phyloP scores from a whole-genome alignment of 352 stramenopile species.

The Globisporangium alternatum region DNA sequence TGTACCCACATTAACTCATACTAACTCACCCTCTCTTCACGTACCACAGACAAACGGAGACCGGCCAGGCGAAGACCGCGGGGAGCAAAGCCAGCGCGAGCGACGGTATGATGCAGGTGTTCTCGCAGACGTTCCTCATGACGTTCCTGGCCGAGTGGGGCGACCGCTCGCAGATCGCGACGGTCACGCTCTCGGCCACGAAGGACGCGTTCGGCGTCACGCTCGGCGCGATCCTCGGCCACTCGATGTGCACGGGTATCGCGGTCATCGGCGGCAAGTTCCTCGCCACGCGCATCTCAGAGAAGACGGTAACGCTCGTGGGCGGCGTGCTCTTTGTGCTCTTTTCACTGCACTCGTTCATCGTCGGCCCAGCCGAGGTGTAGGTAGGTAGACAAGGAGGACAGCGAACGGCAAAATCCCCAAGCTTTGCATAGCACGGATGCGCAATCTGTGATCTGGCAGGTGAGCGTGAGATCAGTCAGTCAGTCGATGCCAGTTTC shows the following conservation, averaged over 20 bases:
- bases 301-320: slow-evolving; percentile 96
- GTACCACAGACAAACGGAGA: slow-evolving; percentile 26
- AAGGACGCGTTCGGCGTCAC: slow-evolving; percentile 96
- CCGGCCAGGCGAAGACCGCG: slow-evolving; percentile 14
- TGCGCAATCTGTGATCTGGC: slow-evolving; percentile 3
- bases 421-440: slow-evolving; percentile 1
- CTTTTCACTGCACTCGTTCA: slow-evolving; percentile 96
- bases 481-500: background rate
- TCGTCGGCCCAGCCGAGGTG: slow-evolving; percentile 69
- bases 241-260: slow-evolving; percentile 98
- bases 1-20: too few species aligned
- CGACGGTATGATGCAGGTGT: slow-evolving; percentile 83
- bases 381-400: slow-evolving; percentile 5
- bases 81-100: slow-evolving; percentile 18
- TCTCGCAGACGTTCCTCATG: slow-evolving; percentile 95
- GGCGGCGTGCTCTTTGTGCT: slow-evolving; percentile 96
- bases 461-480: background rate
- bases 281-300: slow-evolving; percentile 96
- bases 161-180: slow-evolving; percentile 97
- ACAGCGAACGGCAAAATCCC: background rate
- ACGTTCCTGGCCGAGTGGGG: slow-evolving; percentile 99
- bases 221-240: slow-evolving; percentile 94
- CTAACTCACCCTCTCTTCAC: background rate
- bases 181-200: slow-evolving; percentile 95
- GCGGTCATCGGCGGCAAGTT: slow-evolving; percentile 97